Percentiles rank a stretch among this genome's conserved stretches.
These are phyloP conservation scores for Paraphoma sp. DNA, from an alignment of 2,329 filamentous ascomycete species.

Conservation along the genomic window DNA sequence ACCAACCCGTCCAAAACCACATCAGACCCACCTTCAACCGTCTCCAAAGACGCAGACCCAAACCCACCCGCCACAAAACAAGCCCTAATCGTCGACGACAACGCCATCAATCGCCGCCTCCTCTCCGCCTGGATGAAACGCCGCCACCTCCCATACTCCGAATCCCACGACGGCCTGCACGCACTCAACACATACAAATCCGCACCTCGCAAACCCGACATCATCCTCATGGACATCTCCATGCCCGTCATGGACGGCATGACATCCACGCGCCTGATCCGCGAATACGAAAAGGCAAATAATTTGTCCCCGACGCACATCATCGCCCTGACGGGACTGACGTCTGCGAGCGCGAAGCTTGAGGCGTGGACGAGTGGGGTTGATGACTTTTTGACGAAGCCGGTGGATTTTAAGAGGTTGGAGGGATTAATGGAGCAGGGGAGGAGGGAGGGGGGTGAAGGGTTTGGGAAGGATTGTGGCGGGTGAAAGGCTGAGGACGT, in stretches of 20 bases:
- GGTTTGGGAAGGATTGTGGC: slow-evolving; percentile 7
- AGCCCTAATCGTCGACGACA: slow-evolving; percentile 46
- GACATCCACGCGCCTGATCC: slow-evolving; percentile 32
- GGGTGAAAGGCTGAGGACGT: neutral
- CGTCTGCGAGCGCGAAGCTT: slow-evolving; percentile 15
- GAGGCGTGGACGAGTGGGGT: slow-evolving; percentile 30
- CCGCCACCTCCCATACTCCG: slow-evolving; percentile 17
- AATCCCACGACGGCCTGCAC: slow-evolving; percentile 34
- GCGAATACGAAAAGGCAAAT: slow-evolving; percentile 22
- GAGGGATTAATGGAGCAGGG: slow-evolving; percentile 10
- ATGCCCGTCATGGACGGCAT: slow-evolving; percentile 44
- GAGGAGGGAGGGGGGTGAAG: slow-evolving; percentile 8
- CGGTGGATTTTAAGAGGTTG: slow-evolving; percentile 28
- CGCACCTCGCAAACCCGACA: slow-evolving; percentile 12
- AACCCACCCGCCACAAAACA: slow-evolving; percentile 1
- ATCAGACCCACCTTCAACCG: slow-evolving; percentile 39
- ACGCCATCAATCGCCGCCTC: slow-evolving; percentile 42
- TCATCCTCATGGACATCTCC: slow-evolving; percentile 41
- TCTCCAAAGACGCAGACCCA: slow-evolving; percentile 23
- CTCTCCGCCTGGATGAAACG: slow-evolving; percentile 34
- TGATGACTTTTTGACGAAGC: slow-evolving; percentile 33
- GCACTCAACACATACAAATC: slow-evolving; percentile 29
- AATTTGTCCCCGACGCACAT: slow-evolving; percentile 6
- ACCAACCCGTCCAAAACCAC: neutral
- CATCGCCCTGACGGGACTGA: slow-evolving; percentile 33